Base-by-base conservation (phyloP, 768 basidiomycete species). In the Butyriboletus loyo region DNA sequence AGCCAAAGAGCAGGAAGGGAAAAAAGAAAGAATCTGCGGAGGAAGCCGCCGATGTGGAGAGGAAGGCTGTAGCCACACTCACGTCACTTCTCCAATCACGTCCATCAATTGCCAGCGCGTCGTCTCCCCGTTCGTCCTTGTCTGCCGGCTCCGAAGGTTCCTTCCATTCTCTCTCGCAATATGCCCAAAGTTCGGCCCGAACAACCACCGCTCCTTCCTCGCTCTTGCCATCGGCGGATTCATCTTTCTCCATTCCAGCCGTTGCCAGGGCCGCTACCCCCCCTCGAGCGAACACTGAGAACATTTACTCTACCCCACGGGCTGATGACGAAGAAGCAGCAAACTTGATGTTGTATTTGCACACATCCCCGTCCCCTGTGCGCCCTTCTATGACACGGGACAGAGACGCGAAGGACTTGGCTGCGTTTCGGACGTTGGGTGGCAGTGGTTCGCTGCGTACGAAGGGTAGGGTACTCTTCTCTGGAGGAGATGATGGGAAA, bases 341-440 rank as follows among this genome's bases (percentile, higher is more conserved):
- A n/a, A 88, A 89, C 63, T 71, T 92, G 39, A 87, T 93, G 83
- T 73, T 92, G 21, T 89, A 82, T 70, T 79, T 93, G 46, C 90
- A 91, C 37, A 91, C 89, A 7, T 91, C 88, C 1, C 90, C 90
- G 0, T 91, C 89, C 0, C 90, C 90, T 9, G 87, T 77, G 19
- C 82, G 89, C 36, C 78, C 80, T 21, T 69, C 76, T 15, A 77
- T 76, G 38, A 81, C 78, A 32, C 69, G 73, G 34, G 66, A 70
- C 24, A 63, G 53, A 27, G 81, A 83, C 37, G 62, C 74, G 6
- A 78, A 75, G 57, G 85, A 88, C 59, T 56, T 75, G 31, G 75
- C 77, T 7, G 79, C 84, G 17, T 86, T 76, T 61, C 77, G 84
- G 39, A 74, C 79, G 15, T 72, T 89, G 19, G 76, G 80, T 43